phyloP scores from a whole-genome alignment of 2,329 filamentous ascomycete genomes.

The Cladophialophora exuberans region DNA sequence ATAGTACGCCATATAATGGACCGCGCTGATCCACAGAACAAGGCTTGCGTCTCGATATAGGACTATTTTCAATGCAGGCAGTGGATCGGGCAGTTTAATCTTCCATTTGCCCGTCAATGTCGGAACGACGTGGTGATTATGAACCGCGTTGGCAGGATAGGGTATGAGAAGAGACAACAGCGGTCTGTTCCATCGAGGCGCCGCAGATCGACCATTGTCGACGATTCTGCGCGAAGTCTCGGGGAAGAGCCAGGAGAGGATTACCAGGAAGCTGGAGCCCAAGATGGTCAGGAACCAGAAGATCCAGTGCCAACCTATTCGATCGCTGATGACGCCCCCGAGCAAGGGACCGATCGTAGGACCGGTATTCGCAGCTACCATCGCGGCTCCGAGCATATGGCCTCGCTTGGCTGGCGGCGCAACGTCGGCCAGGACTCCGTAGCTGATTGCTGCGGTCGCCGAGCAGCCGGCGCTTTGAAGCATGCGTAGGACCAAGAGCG shows the following conservation, averaged over 20 bases:
- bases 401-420: conserved; percentile 45
- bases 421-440: conserved; percentile 46
- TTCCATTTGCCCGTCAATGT: not conserved
- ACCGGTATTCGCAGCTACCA: conserved; percentile 40
- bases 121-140: not conserved
- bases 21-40: conserved; percentile 18
- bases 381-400: conserved; percentile 44
- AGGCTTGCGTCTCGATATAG: conserved; percentile 15
- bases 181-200: conserved; percentile 18
- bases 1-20: conserved; percentile 27
- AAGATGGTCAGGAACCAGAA: conserved; percentile 55
- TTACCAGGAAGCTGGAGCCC: conserved; percentile 38
- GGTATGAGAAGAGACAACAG: not conserved
- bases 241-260: conserved; percentile 37
- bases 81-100: conserved; percentile 29
- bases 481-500: conserved; percentile 43
- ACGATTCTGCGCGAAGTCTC: conserved; percentile 45
- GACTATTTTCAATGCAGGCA: conserved; percentile 12
- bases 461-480: conserved; percentile 49
- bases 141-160: not conserved
- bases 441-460: conserved; percentile 44
- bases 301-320: conserved; percentile 55
- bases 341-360: conserved; percentile 55
- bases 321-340: conserved; percentile 52
- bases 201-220: conserved; percentile 39